Evolutionary conservation across 176 grass and related monocot genomes (phyloP), one percentile per base, ranked within the genome.

Genomic region (Dactylis glomerata): DNA sequence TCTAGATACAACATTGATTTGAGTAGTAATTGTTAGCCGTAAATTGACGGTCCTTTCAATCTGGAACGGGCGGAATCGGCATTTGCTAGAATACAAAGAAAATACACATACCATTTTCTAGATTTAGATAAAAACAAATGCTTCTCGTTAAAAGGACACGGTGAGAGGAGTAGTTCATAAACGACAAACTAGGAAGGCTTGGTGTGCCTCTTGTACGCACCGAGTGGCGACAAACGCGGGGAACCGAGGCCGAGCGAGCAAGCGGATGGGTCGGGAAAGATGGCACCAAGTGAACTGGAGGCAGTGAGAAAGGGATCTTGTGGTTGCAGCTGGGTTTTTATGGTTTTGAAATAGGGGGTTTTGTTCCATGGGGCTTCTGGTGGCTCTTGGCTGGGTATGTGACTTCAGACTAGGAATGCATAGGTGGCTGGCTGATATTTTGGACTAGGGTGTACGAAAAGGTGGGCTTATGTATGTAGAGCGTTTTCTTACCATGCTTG

Each of bases 181-280:
- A 81, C 69, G 81, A 65, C 54, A 83, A 80, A 42, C n/a, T 76
- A 84, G n/a, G 40, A 52, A 74, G 33, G 41, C 65, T 31, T n/a
- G 65, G 23, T 59, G 28, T 20, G 37, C 74, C 80, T 83, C 89
- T 83, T 74, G 56, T 80, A 38, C 45, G 80, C 68, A 69, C 67
- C 57, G 74, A 62, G 84, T 38, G 78, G 33, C 51, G 51, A 57
- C 50, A 36, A 22, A 5, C n/a, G 80, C 36, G 16, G 55, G 23
- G 31, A 36, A 76, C 49, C 30, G 75, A 7, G 8, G 10, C 0
- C 8, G 41, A 42, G 41, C 41, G 41, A 42, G 8, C 41, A 42
- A 2, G 5, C 41, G 8, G 41, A 42, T 42, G 6, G 41, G 10
- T 42, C 41, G 5, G 41, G 41, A 42, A 42, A 42, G 41, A 42